These are phyloP conservation scores for Calophaca sinica DNA, from an alignment of 306 rosid species.

Conservation along the genomic window DNA sequence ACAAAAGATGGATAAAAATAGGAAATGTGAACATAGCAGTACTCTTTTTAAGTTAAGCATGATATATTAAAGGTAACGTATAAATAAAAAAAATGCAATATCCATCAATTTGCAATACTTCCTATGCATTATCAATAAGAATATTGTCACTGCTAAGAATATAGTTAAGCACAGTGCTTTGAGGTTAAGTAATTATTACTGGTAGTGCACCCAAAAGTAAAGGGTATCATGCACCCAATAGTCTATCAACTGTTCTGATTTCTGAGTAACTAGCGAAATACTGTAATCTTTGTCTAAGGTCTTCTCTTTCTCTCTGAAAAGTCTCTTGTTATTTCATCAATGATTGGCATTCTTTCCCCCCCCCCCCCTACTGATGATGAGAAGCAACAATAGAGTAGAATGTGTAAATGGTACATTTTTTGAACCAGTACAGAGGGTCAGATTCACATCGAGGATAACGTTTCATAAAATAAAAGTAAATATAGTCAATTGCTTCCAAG, in stretches of 20 bases:
- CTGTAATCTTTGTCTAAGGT: not conserved
- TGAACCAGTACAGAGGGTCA: constrained; percentile 17
- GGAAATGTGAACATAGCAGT: not conserved
- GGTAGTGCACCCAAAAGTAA: not conserved
- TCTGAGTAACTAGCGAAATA: not conserved
- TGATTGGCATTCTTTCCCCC: not conserved
- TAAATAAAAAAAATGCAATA: constrained; percentile 4
- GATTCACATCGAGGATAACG: constrained; percentile 23
- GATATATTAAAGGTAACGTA: not conserved
- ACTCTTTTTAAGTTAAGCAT: constrained; percentile 5
- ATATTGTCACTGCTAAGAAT: not conserved
- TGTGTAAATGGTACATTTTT: constrained; percentile 8
- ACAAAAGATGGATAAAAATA: constrained; percentile 13
- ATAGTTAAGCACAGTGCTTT: not conserved
- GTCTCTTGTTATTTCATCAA: not conserved
- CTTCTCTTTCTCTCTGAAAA: not conserved
- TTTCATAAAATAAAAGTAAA: constrained; percentile 13
- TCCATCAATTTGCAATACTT: constrained; percentile 23
- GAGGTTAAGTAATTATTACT: not conserved
- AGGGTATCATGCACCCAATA: not conserved
- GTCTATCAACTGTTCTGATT: too few relatives aligned
- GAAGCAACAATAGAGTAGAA: constrained; percentile 19
- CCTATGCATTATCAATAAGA: not conserved
- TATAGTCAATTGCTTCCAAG: constrained; percentile 9
- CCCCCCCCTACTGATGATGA: constrained; percentile 16